These are phyloP conservation scores for Aphanocladium album DNA, from an alignment of 2,329 filamentous ascomycete species.

Conservation along the genomic window DNA sequence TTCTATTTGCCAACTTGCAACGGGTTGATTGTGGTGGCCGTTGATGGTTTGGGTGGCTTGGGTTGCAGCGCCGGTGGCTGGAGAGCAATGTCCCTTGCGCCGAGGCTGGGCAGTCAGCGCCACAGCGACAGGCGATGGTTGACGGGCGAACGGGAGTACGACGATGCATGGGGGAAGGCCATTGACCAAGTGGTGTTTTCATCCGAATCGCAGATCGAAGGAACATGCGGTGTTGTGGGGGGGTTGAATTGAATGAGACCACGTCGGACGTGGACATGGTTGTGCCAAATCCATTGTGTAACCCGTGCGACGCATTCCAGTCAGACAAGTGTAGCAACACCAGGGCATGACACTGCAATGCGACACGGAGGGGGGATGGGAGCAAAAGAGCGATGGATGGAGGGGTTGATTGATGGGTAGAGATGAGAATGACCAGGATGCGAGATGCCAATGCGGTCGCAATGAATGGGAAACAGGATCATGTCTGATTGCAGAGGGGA, in stretches of 20 bases:
- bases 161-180: too few species aligned
- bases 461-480: not conserved
- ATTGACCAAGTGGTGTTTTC: too few species aligned
- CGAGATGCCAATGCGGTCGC: not conserved
- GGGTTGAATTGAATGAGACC: not conserved
- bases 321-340: conserved; percentile 4
- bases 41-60: too few species aligned
- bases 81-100: too few species aligned
- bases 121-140: too few species aligned
- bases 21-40: not conserved
- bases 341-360: conserved; percentile 8
- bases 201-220: too few species aligned
- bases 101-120: too few species aligned
- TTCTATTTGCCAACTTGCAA: too few species aligned
- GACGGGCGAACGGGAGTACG: too few species aligned
- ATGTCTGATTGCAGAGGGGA: not conserved
- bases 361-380: not conserved
- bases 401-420: not conserved
- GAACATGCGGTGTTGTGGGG: too few species aligned
- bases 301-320: conserved; percentile 12
- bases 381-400: not conserved
- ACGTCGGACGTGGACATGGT: not conserved
- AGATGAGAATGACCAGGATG: not conserved
- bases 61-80: too few species aligned
- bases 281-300: not conserved